Evolutionary conservation across 1,139 yeast genomes (phyloP), one percentile per base, ranked within the genome.

Genomic region (Blastobotrys serpentis): DNA sequence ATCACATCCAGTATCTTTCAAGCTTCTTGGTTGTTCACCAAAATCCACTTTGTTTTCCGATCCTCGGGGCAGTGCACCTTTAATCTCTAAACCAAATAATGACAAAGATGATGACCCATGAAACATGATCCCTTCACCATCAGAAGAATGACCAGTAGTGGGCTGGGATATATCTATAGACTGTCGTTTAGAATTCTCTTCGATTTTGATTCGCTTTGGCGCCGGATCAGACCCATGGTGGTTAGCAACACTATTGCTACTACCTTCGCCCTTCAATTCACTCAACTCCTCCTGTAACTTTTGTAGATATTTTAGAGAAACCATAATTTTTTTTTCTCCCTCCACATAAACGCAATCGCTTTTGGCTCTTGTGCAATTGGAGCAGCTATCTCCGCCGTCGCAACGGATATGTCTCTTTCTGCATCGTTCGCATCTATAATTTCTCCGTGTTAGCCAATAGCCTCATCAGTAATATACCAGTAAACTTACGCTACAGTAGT

Each of bases 301-400:
- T 48, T 81, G 79, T 45, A 86, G 65, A 59, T 86, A 86, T 57
- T 82, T 82, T 78, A 85, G 76, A 1, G 92, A 82, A 0, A 86
- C 86, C 25, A 85, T 88, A 16, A 86, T 76, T 62, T 86, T 85
- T 69, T 81, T 83, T 49, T 84, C 89, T 1, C 86, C 88, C 61
- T 84, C 92, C 18, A 80, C 76, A 57, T 86, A 86, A 59, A 84
- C 89, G 69, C 95, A 86, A 29, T 74, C 73, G 1, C 82, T 71
- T 48, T 74, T 76, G 14, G 86, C 79, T 44, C 75, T 65, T 16
- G 67, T 69, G 63, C 95, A 86, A 59, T 82, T 82, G 48, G 72
- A 68, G 63, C 95, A 86, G 0, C 90, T 88, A 36, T 81, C 77
- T 1, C 88, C 92, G 1, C 94, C 94, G 8, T 89, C 89, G 61